Evolutionary conservation across 2,329 filamentous ascomycete genomes (phyloP).

Genomic region (Xylaria sp.): DNA sequence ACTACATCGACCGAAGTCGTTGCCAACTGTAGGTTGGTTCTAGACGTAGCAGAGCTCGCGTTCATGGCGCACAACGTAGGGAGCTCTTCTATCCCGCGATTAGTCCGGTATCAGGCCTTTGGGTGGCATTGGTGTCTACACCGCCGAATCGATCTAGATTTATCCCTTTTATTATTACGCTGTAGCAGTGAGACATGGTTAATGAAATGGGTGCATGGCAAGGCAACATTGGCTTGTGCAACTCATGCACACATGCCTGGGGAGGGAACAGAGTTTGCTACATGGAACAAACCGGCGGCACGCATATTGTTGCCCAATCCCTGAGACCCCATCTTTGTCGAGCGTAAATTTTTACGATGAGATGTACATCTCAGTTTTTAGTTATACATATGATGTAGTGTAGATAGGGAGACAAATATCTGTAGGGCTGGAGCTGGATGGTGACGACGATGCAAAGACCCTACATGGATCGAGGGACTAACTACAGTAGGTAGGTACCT

Average conservation of each 20-base stretch:
- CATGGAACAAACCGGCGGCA: neutral
- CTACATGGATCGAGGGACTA: neutral
- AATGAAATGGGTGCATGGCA: constrained; percentile 9
- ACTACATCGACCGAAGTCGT: constrained; percentile 39
- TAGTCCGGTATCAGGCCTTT: constrained; percentile 7
- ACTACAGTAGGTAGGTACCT: too few relatives aligned
- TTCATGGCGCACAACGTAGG: constrained; percentile 23
- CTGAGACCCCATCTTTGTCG: neutral
- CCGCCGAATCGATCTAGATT: constrained; percentile 24
- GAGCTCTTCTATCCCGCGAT: neutral
- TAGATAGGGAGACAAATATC: constrained; percentile 2
- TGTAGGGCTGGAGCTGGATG: constrained; percentile 24
- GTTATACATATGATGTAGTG: neutral
- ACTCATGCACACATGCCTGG: constrained; percentile 7
- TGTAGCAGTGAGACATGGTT: constrained; percentile 20
- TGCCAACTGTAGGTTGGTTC: constrained; percentile 33
- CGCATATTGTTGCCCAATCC: neutral
- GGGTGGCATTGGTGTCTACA: constrained; percentile 18
- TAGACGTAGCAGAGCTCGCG: constrained; percentile 4
- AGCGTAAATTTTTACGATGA: constrained; percentile 6
- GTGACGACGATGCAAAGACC: constrained; percentile 14
- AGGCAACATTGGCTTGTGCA: constrained; percentile 19
- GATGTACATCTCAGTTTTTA: neutral
- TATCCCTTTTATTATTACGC: constrained; percentile 14
- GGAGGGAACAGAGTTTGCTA: neutral